Evolutionary conservation across 2,329 filamentous ascomycete genomes (phyloP), one percentile per base, ranked within the genome.

Genomic region (Aspergillus sp.): DNA sequence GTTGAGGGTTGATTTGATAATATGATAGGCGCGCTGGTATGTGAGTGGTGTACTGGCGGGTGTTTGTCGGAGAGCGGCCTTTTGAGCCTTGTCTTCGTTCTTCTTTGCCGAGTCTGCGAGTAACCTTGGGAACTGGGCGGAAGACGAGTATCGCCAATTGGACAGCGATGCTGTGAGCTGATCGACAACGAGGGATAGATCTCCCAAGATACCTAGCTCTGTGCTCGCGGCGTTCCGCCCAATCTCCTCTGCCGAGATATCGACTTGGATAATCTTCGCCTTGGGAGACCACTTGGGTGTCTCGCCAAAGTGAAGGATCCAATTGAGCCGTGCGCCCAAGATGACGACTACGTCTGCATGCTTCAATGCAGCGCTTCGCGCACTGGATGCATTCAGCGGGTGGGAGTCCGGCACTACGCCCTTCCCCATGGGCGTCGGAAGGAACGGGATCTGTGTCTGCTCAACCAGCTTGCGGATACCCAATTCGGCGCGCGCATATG

Each of bases 351-450:
- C 81, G 67, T 87, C 84, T 3, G 85, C 82, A 46, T 81, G 72
- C 67, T 81, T 82, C 46, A 87, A 72, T 3, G 84, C 84, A 17
- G 81, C 77, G 48, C 83, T 84, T 58, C 85, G 79, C 4, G 84
- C 83, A 51, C 83, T 82, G 2, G 84, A 83, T 17, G 77, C 77
- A 67, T 87, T 86, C 53, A 80, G 74, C 0, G 79, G 76, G 68
- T 85, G 82, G 0, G 81, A 84, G 65, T 86, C 84, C 9, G 84
- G 77, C 1, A 86, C 66, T 6, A 87, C 78, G 23, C 85, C 85
- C 68, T 87, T 87, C 4, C 84, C 85, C 83, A 86, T 87, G 1
- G 84, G 85, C 1, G 83, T 85, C 0, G 84, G 83, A 7, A 87
- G 74, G 68, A 87, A 87, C 0, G 84, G 84, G 11, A 87, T 76